Evolutionary conservation across 2,329 filamentous ascomycete genomes (phyloP).

Genomic region (Ramularia collo-cygni): DNA sequence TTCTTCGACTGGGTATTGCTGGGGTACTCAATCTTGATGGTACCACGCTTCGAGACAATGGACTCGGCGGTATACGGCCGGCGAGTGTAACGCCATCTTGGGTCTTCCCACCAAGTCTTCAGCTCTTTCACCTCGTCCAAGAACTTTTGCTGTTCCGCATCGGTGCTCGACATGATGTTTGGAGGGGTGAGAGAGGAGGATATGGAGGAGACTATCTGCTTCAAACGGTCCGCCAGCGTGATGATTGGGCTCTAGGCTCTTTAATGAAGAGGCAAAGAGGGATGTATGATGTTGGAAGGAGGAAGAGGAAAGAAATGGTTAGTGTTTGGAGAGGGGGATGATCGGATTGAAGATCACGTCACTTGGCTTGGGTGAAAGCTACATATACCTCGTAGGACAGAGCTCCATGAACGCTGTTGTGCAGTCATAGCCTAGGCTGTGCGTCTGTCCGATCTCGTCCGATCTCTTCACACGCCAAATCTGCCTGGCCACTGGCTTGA

Average conservation of each 20-base stretch:
- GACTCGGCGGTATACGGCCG: slow-evolving; percentile 92
- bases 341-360: slow-evolving; percentile 14
- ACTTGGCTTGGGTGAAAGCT: slow-evolving; percentile 3
- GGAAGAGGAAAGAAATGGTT: slow-evolving; percentile 9
- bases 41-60: slow-evolving; percentile 92
- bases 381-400: no score
- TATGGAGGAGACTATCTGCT: slow-evolving; percentile 27
- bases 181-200: slow-evolving; percentile 19
- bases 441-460: slow-evolving; percentile 14
- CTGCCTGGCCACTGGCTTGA: slow-evolving; percentile 5
- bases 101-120: slow-evolving; percentile 89
- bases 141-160: slow-evolving; percentile 68
- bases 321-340: slow-evolving; percentile 13
- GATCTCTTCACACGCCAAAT: slow-evolving; percentile 9
- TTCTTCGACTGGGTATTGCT: slow-evolving; percentile 89
- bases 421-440: not conserved
- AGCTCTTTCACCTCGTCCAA: slow-evolving; percentile 77
- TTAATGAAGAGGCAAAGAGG: not conserved
- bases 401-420: no score
- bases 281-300: not conserved
- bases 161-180: slow-evolving; percentile 29
- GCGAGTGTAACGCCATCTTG: slow-evolving; percentile 88
- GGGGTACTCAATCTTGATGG: slow-evolving; percentile 82
- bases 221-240: slow-evolving; percentile 32
- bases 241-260: slow-evolving; percentile 3